Conservation (phyloP, 2,329 filamentous ascomycete genomes). For the Xylariaceae sp. region DNA sequence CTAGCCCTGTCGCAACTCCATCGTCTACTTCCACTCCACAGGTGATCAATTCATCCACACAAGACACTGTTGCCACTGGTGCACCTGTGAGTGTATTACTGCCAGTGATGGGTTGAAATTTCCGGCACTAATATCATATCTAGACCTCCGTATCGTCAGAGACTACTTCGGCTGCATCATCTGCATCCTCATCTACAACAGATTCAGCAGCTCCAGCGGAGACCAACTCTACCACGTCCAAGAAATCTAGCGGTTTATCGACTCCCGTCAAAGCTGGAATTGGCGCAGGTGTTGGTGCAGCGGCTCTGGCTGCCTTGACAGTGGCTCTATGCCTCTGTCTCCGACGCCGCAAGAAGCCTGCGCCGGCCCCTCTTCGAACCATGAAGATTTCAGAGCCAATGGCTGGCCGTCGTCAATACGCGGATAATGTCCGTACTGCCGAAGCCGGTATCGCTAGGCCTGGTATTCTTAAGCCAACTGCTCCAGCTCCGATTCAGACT, state of each 20-base stretch:
- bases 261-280: conserved; percentile 47
- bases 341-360: conserved; percentile 29
- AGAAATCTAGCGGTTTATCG: conserved; percentile 32
- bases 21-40: too few relatives aligned
- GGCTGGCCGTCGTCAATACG: conserved; percentile 39
- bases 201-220: neutral
- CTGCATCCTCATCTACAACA: conserved; percentile 5
- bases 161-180: neutral
- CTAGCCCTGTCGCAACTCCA: too few relatives aligned
- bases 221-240: conserved; percentile 2
- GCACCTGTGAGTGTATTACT: too few relatives aligned
- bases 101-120: too few relatives aligned
- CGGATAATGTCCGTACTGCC: conserved; percentile 23
- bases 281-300: conserved; percentile 43
- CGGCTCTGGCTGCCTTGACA: conserved; percentile 37
- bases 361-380: conserved; percentile 24
- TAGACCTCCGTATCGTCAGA: conserved; percentile 1
- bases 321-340: conserved; percentile 39
- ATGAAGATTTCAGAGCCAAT: conserved; percentile 51
- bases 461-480: conserved; percentile 11
- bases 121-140: neutral
- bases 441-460: conserved; percentile 21
- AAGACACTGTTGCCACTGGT: too few relatives aligned
- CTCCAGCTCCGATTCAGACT: neutral
- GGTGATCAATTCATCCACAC: too few relatives aligned